Conservation (phyloP, 106 monocot species). For the Dendrobium huoshanense region DNA sequence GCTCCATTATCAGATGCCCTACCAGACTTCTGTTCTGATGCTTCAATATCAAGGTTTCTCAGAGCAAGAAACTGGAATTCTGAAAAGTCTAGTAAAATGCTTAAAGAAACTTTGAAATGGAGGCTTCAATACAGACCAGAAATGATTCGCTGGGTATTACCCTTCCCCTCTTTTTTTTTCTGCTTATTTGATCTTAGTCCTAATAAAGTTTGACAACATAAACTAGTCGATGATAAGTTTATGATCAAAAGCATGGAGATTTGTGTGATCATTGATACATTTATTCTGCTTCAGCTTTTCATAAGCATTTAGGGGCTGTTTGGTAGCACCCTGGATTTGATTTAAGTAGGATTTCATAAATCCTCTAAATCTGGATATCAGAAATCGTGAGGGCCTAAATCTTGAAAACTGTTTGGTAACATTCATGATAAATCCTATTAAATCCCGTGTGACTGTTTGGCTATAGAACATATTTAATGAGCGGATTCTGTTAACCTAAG, state of each 20-base stretch:
- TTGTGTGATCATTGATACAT: background rate
- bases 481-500: no score
- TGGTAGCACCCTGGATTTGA: no score
- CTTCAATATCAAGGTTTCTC: constrained; percentile 40
- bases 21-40: constrained; percentile 36
- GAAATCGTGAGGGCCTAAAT: no score
- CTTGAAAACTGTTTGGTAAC: no score
- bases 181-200: background rate
- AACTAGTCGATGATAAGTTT: background rate
- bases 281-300: background rate
- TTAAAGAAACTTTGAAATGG: constrained; percentile 45
- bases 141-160: constrained; percentile 34
- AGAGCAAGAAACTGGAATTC: constrained; percentile 43
- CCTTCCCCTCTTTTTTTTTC: background rate
- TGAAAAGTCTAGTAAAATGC: constrained; percentile 45
- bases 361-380: no score
- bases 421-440: no score
- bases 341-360: no score
- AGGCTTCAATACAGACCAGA: constrained; percentile 38
- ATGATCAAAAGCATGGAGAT: background rate
- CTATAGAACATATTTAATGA: no score
- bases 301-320: background rate
- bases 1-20: constrained; percentile 20
- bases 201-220: background rate
- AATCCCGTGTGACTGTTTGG: no score